Evolutionary conservation across 768 basidiomycete species (phyloP), one percentile per base, ranked within the genome.

Genomic region (Collybia sp.): DNA sequence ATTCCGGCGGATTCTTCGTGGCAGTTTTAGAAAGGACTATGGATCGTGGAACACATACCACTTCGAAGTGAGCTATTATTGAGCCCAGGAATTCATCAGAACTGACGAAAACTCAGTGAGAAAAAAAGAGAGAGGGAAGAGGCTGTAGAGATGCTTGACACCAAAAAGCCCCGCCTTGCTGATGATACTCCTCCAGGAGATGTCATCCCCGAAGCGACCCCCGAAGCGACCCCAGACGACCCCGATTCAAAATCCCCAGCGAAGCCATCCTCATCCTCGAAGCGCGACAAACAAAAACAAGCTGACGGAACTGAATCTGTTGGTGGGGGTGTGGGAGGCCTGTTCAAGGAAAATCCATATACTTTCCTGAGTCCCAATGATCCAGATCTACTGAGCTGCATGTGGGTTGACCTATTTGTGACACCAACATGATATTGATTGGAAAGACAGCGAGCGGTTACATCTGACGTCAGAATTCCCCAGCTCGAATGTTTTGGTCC

Each of bases 1-100:
- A 99, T 58, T 91, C 93, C 0, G 96, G 96, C 2, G 96, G 93
- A 0, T 99, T 99, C 68, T 99, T 96, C 59, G 83, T 99, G n/a
- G 93, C 93, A 10, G 87, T 96, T 0, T 63, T 97, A 31, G 76
- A 86, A 58, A 79, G 74, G 57, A 77, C 32, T 35, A 32, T 6
- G 25, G 47, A 41, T 17, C 20, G 33, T 20, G 18, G 12, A 20
- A 30, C 40, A 15, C 18, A 16, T 17, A 42, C 32, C 16, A 42
- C 45, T 11, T 20, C 42, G 32, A 65, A 46, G 61, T 63, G 56
- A 25, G 47, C 48, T 20, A 39, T 30, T 15, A 12, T 12, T 38
- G 5, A 40, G n/a, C 6, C 12, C 8, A 36, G 10, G 31, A 18
- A 36, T 18, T 32, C 38, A 37, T 31, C 50, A 42, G 20, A 42